These are phyloP conservation scores for Ceratocystis colombiana DNA, from an alignment of 2,329 filamentous ascomycete genomes.

Conservation along the genomic window DNA sequence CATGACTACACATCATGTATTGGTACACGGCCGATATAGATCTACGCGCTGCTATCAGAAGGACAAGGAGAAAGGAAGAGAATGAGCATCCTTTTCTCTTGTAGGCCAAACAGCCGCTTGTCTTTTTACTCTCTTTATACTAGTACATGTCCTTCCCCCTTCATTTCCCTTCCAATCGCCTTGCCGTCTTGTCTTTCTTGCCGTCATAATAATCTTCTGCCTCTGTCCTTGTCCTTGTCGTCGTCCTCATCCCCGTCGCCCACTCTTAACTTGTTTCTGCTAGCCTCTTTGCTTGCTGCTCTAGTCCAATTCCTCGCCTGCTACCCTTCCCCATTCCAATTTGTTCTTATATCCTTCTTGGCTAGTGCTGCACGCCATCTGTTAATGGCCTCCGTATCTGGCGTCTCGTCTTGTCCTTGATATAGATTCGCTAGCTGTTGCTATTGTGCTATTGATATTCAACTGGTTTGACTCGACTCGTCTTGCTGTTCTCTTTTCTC, in stretches of 20 bases:
- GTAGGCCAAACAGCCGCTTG: neutral
- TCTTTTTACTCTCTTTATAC: slow-evolving; percentile 1
- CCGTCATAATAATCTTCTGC: slow-evolving; percentile 10
- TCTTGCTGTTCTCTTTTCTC: too few relatives aligned
- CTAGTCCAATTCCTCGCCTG: neutral
- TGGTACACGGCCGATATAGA: neutral
- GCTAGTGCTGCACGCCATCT: neutral
- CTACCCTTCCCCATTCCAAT: slow-evolving; percentile 12
- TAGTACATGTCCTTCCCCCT: neutral
- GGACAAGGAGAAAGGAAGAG: neutral
- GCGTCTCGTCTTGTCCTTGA: too few relatives aligned
- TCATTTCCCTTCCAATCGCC: too few relatives aligned
- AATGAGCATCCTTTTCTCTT: neutral
- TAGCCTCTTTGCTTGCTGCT: slow-evolving; percentile 20
- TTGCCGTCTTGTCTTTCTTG: too few relatives aligned
- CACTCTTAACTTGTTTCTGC: slow-evolving; percentile 5
- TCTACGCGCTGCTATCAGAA: neutral
- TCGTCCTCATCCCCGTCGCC: slow-evolving; percentile 7
- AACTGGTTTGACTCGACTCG: too few relatives aligned
- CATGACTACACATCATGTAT: neutral
- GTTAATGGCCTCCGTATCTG: too few relatives aligned
- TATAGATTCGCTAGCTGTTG: too few relatives aligned
- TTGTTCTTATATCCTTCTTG: neutral
- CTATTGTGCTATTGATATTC: too few relatives aligned
- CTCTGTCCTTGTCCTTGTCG: slow-evolving; percentile 14